These are phyloP conservation scores for Aleurites moluccanus DNA, from an alignment of 441 rosid genomes.

Conservation along the genomic window DNA sequence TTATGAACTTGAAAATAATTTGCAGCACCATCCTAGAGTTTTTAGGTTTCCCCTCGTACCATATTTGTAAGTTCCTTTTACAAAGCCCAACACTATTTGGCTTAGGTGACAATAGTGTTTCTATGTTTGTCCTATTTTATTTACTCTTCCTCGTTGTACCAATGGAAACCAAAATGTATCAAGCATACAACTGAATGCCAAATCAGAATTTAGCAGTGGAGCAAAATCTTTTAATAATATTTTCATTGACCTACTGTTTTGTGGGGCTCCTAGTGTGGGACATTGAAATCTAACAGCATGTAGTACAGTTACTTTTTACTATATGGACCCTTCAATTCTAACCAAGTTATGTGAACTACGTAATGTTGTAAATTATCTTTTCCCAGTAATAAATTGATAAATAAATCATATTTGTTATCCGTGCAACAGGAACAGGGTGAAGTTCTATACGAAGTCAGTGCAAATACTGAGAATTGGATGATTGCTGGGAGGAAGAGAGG, in stretches of 20 bases:
- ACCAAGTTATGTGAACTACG: neutral
- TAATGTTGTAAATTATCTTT: neutral
- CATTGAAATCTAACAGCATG: neutral
- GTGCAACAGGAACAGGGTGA: constrained; percentile 73
- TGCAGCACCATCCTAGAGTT: neutral
- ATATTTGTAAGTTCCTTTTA: neutral
- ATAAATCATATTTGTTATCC: neutral
- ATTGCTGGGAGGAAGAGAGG: constrained; percentile 98
- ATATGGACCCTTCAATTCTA: neutral
- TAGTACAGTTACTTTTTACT: too few species aligned
- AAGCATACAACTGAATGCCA: neutral
- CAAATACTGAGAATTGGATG: constrained; percentile 88
- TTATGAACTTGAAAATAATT: neutral
- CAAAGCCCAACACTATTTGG: neutral
- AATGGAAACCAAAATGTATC: neutral
- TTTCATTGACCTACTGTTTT: neutral
- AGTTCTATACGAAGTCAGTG: constrained; percentile 83
- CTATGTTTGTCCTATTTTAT: neutral
- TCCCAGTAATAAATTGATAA: neutral
- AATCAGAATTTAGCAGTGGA: neutral
- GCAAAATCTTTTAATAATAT: neutral
- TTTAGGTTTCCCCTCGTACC: neutral
- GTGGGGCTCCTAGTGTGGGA: neutral
- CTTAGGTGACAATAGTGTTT: neutral
- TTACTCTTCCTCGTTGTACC: neutral